These are phyloP conservation scores for Penicillium palitans DNA, from an alignment of 2,329 filamentous ascomycete species.

Conservation along the genomic window DNA sequence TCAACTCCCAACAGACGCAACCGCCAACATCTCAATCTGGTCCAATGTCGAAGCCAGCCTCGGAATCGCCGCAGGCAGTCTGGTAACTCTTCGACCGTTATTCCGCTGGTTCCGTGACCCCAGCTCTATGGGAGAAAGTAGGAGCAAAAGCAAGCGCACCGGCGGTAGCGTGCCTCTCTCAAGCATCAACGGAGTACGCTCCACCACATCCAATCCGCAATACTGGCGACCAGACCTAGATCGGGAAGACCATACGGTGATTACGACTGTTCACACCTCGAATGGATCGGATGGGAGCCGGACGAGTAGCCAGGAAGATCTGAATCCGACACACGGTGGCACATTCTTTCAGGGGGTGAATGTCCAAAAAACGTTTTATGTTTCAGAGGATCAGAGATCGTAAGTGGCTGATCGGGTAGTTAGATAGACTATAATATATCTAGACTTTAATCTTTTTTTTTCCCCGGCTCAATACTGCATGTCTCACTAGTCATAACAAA, in stretches of 20 bases:
- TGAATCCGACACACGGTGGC: constrained; percentile 29
- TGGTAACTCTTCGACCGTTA: constrained; percentile 53
- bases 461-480: no score
- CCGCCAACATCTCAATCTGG: constrained; percentile 43
- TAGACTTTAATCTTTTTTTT: not conserved
- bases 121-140: constrained; percentile 25
- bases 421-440: not conserved
- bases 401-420: not conserved
- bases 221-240: constrained; percentile 37
- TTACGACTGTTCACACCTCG: constrained; percentile 33
- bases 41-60: constrained; percentile 42
- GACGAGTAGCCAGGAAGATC: constrained; percentile 36
- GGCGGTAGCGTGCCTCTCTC: constrained; percentile 34
- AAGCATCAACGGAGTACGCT: constrained; percentile 27
- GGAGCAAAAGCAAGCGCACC: constrained; percentile 25
- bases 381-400: constrained; percentile 28
- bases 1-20: constrained; percentile 30
- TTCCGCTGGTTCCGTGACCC: constrained; percentile 42
- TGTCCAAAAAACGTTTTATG: constrained; percentile 38
- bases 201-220: constrained; percentile 23
- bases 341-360: constrained; percentile 32
- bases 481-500: no score
- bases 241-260: constrained; percentile 26
- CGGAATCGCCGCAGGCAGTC: constrained; percentile 49
- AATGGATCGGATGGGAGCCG: constrained; percentile 22